Conservation (phyloP, 1,139 yeast genomes). For the Fermentozyma sake region DNA sequence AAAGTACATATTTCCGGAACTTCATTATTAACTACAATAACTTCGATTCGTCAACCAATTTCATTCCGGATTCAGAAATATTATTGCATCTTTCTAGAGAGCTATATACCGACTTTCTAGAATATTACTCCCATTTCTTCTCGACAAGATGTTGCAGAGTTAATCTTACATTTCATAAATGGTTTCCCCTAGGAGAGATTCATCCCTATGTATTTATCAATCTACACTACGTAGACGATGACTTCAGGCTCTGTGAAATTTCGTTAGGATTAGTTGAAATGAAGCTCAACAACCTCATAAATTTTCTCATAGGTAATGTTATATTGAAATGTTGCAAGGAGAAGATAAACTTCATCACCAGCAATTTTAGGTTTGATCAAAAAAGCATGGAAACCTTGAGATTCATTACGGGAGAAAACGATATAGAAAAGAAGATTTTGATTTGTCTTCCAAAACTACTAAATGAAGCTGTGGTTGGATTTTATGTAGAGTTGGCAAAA, state of each 20-base stretch:
- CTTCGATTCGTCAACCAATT: conserved; percentile 6
- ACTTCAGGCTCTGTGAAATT: conserved; percentile 15
- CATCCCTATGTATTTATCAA: conserved; percentile 16
- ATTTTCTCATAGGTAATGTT: conserved; percentile 9
- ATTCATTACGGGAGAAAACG: conserved; percentile 10
- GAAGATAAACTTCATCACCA: conserved; percentile 14
- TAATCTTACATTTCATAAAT: conserved; percentile 19
- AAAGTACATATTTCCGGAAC: conserved; percentile 13
- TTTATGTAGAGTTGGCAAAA: conserved; percentile 10
- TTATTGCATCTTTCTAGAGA: conserved; percentile 16
- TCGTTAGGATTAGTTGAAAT: conserved; percentile 18
- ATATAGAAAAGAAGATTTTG: conserved; percentile 11
- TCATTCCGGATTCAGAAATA: conserved; percentile 15
- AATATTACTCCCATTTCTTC: conserved; percentile 16
- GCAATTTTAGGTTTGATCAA: conserved; percentile 17
- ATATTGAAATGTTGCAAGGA: conserved; percentile 7
- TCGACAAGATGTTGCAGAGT: conserved; percentile 9
- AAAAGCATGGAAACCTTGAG: conserved; percentile 14
- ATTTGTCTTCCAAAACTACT: conserved; percentile 17
- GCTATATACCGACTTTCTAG: conserved; percentile 16
- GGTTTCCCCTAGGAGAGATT: conserved; percentile 12
- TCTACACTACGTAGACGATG: conserved; percentile 15
- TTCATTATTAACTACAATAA: conserved; percentile 9
- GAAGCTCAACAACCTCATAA: conserved; percentile 8
- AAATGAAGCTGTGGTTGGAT: conserved; percentile 7